These are phyloP conservation scores for Scedosporium apiospermum DNA, from an alignment of 2,329 filamentous ascomycete genomes.

Conservation along the genomic window DNA sequence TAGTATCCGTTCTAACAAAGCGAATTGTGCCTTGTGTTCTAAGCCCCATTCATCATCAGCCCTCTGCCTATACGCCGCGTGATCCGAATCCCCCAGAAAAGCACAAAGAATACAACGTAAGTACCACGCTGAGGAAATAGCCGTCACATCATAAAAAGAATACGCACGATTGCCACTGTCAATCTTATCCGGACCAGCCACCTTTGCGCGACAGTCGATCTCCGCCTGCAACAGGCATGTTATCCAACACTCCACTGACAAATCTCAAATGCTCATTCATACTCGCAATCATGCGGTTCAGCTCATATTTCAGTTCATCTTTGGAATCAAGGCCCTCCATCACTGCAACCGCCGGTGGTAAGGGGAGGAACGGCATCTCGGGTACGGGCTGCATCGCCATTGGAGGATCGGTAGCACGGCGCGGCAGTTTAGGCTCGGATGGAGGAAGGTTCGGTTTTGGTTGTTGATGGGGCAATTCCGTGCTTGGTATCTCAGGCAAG, in stretches of 20 bases:
- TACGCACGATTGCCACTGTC: neutral
- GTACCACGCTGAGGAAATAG: too few species aligned
- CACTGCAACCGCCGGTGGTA: constrained; percentile 37
- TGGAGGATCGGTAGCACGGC: neutral
- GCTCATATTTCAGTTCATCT: constrained; percentile 39
- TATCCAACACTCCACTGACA: constrained; percentile 33
- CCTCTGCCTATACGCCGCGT: too few species aligned
- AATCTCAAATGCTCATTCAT: constrained; percentile 36
- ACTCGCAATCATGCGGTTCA: constrained; percentile 41
- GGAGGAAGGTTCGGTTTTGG: neutral
- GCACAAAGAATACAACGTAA: too few species aligned
- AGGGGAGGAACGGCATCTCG: constrained; percentile 26
- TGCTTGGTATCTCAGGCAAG: neutral
- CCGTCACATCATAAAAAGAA: neutral
- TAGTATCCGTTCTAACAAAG: too few species aligned
- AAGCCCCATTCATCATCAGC: too few species aligned
- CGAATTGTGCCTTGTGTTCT: too few species aligned
- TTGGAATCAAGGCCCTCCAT: constrained; percentile 44
- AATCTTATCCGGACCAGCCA: neutral
- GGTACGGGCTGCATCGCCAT: neutral
- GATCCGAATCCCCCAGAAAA: too few species aligned
- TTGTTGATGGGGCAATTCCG: neutral
- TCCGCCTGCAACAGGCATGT: constrained; percentile 24
- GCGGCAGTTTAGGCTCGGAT: constrained; percentile 1
- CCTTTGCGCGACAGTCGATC: neutral